phyloP scores from a whole-genome alignment of 1,284 basidiomycete species.

The Microbotryum lychnidis-dioicae region DNA sequence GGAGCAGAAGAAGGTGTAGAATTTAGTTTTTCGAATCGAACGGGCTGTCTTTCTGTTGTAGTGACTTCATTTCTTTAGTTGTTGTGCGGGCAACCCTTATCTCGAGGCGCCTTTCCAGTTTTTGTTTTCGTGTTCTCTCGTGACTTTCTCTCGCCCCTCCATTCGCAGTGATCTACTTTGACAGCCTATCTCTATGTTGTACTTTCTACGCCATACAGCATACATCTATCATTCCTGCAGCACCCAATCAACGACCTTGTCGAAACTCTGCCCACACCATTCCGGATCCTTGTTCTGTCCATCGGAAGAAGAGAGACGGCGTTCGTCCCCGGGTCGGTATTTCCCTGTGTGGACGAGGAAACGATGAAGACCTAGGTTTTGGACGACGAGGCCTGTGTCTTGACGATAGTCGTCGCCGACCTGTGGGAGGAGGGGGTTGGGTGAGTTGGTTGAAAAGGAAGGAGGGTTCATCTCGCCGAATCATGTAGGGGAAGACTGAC shows the following conservation, averaged over 20 bases:
- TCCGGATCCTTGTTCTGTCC: slow-evolving; percentile 1
- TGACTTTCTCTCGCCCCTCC: too few species aligned
- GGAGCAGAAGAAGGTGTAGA: too few species aligned
- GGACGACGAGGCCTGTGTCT: slow-evolving; percentile 65
- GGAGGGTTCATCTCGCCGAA: too few species aligned
- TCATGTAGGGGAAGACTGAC: slow-evolving; percentile 36
- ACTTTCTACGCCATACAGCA: too few species aligned
- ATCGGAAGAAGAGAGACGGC: slow-evolving; percentile 33
- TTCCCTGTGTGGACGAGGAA: slow-evolving; percentile 70
- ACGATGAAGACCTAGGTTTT: slow-evolving; percentile 63
- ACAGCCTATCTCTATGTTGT: too few species aligned
- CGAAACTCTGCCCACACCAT: slow-evolving; percentile 15
- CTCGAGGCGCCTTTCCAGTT: too few species aligned
- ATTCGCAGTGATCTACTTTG: too few species aligned
- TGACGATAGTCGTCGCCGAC: slow-evolving; percentile 62
- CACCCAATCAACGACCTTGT: slow-evolving; percentile 8
- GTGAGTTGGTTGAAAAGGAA: background rate
- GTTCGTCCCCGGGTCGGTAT: slow-evolving; percentile 54
- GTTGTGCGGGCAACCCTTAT: too few species aligned
- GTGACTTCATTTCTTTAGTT: too few species aligned
- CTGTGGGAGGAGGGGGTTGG: slow-evolving; percentile 1
- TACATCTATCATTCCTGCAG: background rate
- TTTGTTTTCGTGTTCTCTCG: too few species aligned
- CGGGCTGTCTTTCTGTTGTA: too few species aligned
- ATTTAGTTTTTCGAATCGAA: too few species aligned